A percentile compares a stretch with the other conserved stretches of the same genome.
Evolutionary conservation across 2,329 filamentous ascomycete species (phyloP).

Genomic region (Aspergillus ibericus): DNA sequence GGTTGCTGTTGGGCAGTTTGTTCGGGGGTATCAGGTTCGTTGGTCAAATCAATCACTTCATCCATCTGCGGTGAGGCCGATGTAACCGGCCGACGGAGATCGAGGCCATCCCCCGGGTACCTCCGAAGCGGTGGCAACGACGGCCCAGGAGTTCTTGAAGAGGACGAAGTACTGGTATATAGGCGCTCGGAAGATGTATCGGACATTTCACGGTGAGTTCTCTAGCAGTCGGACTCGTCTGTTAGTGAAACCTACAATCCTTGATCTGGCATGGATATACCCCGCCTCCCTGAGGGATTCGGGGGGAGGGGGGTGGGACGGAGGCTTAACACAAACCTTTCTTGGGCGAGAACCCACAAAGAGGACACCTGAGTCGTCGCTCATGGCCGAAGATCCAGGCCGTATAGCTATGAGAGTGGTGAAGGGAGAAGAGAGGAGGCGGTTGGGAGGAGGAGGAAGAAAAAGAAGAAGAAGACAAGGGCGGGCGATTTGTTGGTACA

Average conservation of each 20-base stretch:
- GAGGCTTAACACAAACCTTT: constrained; percentile 35
- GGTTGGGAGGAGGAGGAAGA: neutral
- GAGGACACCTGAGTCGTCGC: constrained; percentile 36
- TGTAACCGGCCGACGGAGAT: constrained; percentile 54
- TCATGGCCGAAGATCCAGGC: constrained; percentile 29
- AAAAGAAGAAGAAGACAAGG: constrained; percentile 9
- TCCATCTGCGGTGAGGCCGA: constrained; percentile 26
- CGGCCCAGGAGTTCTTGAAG: constrained; percentile 22
- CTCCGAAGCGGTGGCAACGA: constrained; percentile 34
- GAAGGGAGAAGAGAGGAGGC: neutral
- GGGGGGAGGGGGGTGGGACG: neutral
- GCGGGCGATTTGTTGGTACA: constrained; percentile 4
- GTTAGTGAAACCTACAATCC: constrained; percentile 17
- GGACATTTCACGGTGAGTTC: constrained; percentile 39
- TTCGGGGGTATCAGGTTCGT: constrained; percentile 42
- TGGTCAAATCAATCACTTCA: constrained; percentile 50
- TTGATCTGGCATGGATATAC: constrained; percentile 13
- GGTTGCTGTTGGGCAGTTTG: neutral
- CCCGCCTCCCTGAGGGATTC: constrained; percentile 20
- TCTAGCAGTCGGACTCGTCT: constrained; percentile 25
- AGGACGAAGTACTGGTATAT: constrained; percentile 28
- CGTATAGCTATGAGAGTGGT: neutral
- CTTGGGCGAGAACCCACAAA: constrained; percentile 38
- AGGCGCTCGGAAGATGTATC: constrained; percentile 28
- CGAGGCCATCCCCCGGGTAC: constrained; percentile 55